Percentiles rank a stretch among this genome's conserved stretches.
These are phyloP conservation scores for Closterium sp. DNA, from an alignment of 139 green algal genomes.

Conservation along the genomic window DNA sequence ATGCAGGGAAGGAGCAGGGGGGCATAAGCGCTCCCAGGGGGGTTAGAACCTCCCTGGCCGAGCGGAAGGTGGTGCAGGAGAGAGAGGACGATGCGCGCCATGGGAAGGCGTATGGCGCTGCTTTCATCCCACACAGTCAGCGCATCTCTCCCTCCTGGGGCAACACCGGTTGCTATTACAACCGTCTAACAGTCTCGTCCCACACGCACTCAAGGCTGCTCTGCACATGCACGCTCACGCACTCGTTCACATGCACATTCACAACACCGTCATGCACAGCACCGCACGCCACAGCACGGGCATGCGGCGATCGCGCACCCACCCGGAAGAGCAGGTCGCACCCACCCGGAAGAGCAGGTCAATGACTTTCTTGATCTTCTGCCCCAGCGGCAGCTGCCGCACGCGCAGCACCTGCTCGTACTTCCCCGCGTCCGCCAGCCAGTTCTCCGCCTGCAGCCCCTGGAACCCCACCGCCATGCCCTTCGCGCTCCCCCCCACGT, in stretches of 20 bases:
- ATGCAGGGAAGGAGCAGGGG: background rate
- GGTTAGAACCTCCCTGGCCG: background rate
- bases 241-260: too few relatives aligned
- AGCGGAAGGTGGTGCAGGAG: background rate
- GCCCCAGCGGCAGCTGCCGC: constrained; percentile 8
- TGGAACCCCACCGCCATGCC: background rate
- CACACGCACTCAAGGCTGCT: too few relatives aligned
- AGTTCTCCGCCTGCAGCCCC: constrained; percentile 5
- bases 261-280: too few relatives aligned
- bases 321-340: background rate
- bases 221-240: too few relatives aligned
- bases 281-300: too few relatives aligned
- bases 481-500: background rate
- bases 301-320: too few relatives aligned
- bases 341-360: background rate
- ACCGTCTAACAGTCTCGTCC: too few relatives aligned
- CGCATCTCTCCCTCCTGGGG: too few relatives aligned
- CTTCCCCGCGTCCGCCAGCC: constrained; percentile 5
- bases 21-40: background rate
- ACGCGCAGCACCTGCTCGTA: constrained; percentile 15
- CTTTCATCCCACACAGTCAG: too few relatives aligned
- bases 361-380: constrained; percentile 28
- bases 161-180: too few relatives aligned
- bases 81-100: too few relatives aligned
- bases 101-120: too few relatives aligned